Evolutionary conservation across 768 basidiomycete genomes (phyloP).

Genomic region (Epithele typhae): DNA sequence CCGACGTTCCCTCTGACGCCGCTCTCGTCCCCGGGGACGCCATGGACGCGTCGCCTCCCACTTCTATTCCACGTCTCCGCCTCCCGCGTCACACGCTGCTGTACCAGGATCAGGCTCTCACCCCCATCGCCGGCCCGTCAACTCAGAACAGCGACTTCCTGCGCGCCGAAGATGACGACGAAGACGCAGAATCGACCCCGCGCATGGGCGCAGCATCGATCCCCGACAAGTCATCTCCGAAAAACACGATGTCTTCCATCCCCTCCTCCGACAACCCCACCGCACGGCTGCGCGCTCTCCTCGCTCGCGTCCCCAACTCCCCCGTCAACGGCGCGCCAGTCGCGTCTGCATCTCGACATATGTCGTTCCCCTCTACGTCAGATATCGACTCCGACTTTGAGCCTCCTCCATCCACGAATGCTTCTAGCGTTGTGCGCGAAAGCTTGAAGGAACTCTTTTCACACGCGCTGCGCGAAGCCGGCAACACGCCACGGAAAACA

Average conservation of each 20-base stretch:
- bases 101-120: conserved; percentile 8
- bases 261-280: conserved; percentile 44
- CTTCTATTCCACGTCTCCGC: conserved; percentile 20
- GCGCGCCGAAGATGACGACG: conserved; percentile 27
- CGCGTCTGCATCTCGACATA: conserved; percentile 22
- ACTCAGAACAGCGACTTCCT: conserved; percentile 25
- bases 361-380: conserved; percentile 31
- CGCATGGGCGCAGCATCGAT: conserved; percentile 21
- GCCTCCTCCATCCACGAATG: conserved; percentile 31
- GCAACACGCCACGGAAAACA: conserved; percentile 56
- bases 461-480: conserved; percentile 59
- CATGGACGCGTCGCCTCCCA: conserved; percentile 19
- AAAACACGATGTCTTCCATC: conserved; percentile 6
- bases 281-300: conserved; percentile 57
- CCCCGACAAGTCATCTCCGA: conserved; percentile 13
- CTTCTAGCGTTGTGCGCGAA: conserved; percentile 49
- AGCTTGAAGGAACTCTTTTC: conserved; percentile 64
- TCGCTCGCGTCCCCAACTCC: conserved; percentile 44
- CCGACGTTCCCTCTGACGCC: conserved; percentile 4
- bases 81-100: conserved; percentile 18
- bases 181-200: conserved; percentile 38
- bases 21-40: conserved; percentile 11
- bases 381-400: conserved; percentile 60
- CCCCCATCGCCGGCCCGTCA: conserved; percentile 30
- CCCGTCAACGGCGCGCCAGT: conserved; percentile 31